Percentiles rank a stretch among this genome's conserved stretches.
Conservation (phyloP, 108 stramenopile genomes). For the Nitzschia putrida region DNA sequence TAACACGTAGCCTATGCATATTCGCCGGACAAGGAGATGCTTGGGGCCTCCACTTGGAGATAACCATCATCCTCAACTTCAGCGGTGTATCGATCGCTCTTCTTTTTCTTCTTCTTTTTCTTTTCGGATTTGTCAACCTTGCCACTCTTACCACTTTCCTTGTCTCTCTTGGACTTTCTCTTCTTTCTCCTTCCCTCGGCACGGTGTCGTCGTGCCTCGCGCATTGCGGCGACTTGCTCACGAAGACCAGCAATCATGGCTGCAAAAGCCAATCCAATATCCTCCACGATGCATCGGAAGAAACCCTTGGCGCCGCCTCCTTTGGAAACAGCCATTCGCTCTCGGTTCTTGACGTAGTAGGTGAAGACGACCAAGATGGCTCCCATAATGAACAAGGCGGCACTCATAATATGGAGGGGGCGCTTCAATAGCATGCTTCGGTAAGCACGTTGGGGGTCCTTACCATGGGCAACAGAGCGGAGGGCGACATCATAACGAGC, state of each 20-base stretch:
- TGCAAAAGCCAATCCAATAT: not conserved
- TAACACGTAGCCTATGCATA: not conserved
- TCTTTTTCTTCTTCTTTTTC: not conserved
- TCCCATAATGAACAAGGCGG: conserved; percentile 16
- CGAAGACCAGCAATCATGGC: not conserved
- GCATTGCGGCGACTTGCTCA: not conserved
- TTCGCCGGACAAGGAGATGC: not conserved
- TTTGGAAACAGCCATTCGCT: conserved; percentile 8
- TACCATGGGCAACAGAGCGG: conserved; percentile 11
- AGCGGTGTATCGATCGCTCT: not conserved
- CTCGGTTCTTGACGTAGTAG: conserved; percentile 32
- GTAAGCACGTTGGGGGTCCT: conserved; percentile 24
- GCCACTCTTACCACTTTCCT: not conserved
- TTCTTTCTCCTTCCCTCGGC: not conserved
- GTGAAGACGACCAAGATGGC: conserved; percentile 21
- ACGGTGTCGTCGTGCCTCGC: not conserved
- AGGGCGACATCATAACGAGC: conserved; percentile 22
- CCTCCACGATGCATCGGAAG: conserved; percentile 8
- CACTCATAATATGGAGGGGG: conserved; percentile 22
- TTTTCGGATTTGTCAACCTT: not conserved
- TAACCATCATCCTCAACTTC: not conserved
- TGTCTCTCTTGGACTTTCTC: not conserved
- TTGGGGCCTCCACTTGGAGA: not conserved
- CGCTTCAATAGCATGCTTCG: conserved; percentile 24
- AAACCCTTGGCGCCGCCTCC: conserved; percentile 18